These are phyloP conservation scores for Ophiostoma sp. DNA, from an alignment of 2,329 filamentous ascomycete species.

Conservation along the genomic window DNA sequence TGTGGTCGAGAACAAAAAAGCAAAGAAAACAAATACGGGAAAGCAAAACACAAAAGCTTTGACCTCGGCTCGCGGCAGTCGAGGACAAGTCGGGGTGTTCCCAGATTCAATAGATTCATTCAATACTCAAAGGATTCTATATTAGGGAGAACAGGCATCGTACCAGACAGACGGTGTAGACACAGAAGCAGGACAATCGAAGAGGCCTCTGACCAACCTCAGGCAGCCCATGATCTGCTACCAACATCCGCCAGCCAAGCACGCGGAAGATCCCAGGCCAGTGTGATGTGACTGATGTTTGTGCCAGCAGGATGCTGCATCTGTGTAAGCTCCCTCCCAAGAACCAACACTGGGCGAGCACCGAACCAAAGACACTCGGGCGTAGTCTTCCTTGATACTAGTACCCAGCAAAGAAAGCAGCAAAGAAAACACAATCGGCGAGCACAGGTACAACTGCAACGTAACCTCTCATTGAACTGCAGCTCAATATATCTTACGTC, in stretches of 20 bases:
- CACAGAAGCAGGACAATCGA: background rate
- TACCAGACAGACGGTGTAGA: background rate
- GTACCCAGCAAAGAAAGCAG: too few relatives aligned
- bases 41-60: background rate
- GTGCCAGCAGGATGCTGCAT: background rate
- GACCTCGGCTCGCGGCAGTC: background rate
- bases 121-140: background rate
- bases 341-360: background rate
- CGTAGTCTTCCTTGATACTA: background rate
- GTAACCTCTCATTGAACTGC: background rate
- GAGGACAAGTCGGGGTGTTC: background rate
- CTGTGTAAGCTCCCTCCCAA: background rate
- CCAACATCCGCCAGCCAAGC: background rate
- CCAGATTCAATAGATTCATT: background rate
- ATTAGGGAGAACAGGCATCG: background rate
- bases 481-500: background rate
- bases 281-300: background rate
- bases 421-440: too few relatives aligned
- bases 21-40: background rate
- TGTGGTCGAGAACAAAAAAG: constrained; percentile 3
- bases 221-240: background rate
- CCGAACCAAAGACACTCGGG: background rate
- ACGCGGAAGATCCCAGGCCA: background rate
- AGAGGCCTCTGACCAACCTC: too few relatives aligned
- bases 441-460: background rate